Evolutionary conservation across 345 rosid species (phyloP).

Genomic region (Diplotaxis tenuifolia): DNA sequence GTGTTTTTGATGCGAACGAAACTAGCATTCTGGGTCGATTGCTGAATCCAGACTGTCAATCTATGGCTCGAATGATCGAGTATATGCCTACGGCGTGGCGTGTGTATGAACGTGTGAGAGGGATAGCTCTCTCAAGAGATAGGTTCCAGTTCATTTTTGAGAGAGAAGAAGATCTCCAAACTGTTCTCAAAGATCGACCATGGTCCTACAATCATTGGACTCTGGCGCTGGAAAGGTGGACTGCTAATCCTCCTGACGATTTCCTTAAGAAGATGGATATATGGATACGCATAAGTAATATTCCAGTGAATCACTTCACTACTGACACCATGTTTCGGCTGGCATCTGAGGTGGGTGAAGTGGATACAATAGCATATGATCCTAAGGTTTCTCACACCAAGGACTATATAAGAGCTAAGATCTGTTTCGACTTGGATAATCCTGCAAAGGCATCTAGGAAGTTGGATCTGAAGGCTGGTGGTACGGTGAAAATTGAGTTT

Average conservation of each 20-base stretch:
- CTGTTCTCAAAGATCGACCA: background rate
- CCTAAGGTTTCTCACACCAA: no score
- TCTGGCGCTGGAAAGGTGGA: background rate
- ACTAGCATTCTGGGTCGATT: background rate
- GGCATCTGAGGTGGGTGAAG: no score
- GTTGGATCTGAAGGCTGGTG: background rate
- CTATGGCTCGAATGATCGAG: background rate
- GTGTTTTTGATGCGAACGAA: background rate
- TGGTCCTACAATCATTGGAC: background rate
- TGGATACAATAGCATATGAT: no score
- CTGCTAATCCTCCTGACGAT: background rate
- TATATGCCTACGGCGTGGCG: background rate
- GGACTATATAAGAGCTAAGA: no score
- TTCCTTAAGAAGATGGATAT: background rate
- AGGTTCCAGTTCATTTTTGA: background rate
- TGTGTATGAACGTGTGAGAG: background rate
- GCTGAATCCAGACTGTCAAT: background rate
- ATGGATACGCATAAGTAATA: background rate
- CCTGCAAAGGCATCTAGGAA: background rate
- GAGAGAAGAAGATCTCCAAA: background rate
- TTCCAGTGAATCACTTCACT: no score
- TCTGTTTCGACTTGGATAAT: no score
- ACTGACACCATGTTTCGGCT: background rate
- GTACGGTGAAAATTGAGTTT: no score
- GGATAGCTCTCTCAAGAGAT: background rate